These are phyloP conservation scores for Salvia sclarea DNA, from an alignment of 305 asterid genomes.

Conservation along the genomic window DNA sequence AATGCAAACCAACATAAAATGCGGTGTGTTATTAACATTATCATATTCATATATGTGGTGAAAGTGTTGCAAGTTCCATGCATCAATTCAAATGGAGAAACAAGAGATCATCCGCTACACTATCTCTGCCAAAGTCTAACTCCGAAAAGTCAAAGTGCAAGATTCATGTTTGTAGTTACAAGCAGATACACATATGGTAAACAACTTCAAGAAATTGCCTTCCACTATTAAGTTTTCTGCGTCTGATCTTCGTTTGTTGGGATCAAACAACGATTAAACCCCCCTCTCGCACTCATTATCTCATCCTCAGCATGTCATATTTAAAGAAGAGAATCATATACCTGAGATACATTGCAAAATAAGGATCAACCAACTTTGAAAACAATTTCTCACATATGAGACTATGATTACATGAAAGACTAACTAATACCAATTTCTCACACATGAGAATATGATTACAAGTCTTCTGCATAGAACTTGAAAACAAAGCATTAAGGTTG, in stretches of 20 bases:
- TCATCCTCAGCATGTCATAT: constrained; percentile 58
- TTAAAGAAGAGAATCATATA: constrained; percentile 33
- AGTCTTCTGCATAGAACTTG: not conserved
- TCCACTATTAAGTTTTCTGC: not conserved
- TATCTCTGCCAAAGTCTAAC: constrained; percentile 5
- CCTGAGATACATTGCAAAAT: constrained; percentile 27
- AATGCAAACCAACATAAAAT: no score
- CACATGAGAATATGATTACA: not conserved
- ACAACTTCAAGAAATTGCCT: constrained; percentile 1
- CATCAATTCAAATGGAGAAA: constrained; percentile 4
- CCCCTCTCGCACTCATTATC: constrained; percentile 26
- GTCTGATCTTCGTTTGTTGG: constrained; percentile 16
- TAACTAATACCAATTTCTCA: not conserved
- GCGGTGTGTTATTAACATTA: not conserved
- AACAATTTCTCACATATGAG: not conserved
- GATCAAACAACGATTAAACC: constrained; percentile 11
- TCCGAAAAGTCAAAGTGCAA: constrained; percentile 1
- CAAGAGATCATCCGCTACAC: constrained; percentile 6
- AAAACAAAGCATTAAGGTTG: not conserved
- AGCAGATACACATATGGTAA: constrained; percentile 21
- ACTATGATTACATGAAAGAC: not conserved
- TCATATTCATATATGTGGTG: no score
- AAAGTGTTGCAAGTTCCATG: constrained; percentile 14
- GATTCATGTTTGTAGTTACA: constrained; percentile 31
- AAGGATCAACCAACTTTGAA: not conserved